Evolutionary conservation across 225 moss, liverwort and hornwort species (phyloP), one percentile per base, ranked within the genome.

Genomic region (Anthoceros angustus): DNA sequence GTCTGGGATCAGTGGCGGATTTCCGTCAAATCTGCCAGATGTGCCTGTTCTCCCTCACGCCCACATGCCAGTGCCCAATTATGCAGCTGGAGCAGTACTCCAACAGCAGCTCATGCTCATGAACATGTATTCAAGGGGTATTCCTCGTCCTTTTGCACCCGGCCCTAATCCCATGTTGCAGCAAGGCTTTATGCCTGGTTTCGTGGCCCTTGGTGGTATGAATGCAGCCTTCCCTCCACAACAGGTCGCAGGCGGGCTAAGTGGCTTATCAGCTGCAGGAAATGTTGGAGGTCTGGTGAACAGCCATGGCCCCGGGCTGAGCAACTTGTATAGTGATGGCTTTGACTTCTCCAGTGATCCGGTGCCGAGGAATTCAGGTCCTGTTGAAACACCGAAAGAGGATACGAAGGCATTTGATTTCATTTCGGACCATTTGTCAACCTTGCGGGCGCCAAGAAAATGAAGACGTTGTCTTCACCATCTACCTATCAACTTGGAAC

Each of bases 61-160:
- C 18, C 5, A 55, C 23, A 55, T 55, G n/a, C 55, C 55, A 20
- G n/a, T 55, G 7, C 55, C 55, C 6, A 23, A 18, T 8, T 23
- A 55, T 55, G 55, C 55, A 15, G 18, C 55, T 15, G 55, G 8
- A 9, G n/a, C 55, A 55, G 18, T 55, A 18, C n/a, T 55, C 23
- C 55, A 55, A 55, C 55, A 55, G 4, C 55, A 55, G 23, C 18
- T 55, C n/a, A 55, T 55, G 55, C 23, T 55, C 16, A 55, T 55
- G 55, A 55, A 55, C 55, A 55, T 55, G 55, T 55, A 55, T 55
- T 18, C 55, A 55, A 55, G 18, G 55, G 55, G 55, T 18, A 55
- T 55, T 18, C n/a, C 55, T 7, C 55, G 23, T 55, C 55, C 55
- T 20, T 55, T 32, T 1, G 32, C 4, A 32, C 32, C 55, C n/a